phyloP scores from a whole-genome alignment of 2,329 filamentous ascomycete genomes.

The Stachybotrys chartarum region DNA sequence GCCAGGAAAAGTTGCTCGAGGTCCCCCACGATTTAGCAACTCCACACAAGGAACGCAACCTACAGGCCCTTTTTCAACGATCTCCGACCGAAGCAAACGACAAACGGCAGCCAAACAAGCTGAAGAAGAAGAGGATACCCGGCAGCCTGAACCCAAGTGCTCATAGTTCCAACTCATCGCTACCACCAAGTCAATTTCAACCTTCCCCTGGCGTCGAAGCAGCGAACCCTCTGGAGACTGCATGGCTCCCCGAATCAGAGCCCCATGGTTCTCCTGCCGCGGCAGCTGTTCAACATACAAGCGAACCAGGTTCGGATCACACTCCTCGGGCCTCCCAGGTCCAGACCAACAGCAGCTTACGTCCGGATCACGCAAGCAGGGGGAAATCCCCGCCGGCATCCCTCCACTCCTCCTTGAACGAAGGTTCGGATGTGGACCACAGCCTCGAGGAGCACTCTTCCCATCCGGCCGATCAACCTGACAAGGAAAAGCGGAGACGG shows the following conservation, averaged over 20 bases:
- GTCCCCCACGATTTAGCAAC: slow-evolving; percentile 37
- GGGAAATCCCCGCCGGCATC: slow-evolving; percentile 71
- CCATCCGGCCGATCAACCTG: slow-evolving; percentile 35
- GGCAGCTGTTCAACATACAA: slow-evolving; percentile 11
- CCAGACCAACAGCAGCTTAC: slow-evolving; percentile 31
- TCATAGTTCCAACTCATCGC: slow-evolving; percentile 79
- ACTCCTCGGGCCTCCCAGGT: slow-evolving; percentile 41
- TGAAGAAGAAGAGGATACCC: slow-evolving; percentile 78
- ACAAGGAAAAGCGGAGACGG: slow-evolving; percentile 63
- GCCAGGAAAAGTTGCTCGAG: slow-evolving; percentile 41
- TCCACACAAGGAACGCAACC: slow-evolving; percentile 57
- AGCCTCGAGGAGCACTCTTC: slow-evolving; percentile 47
- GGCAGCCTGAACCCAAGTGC: slow-evolving; percentile 77
- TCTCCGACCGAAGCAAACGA: slow-evolving; percentile 54
- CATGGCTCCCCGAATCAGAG: slow-evolving; percentile 11
- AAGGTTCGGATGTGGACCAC: slow-evolving; percentile 74
- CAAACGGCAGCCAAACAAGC: slow-evolving; percentile 75
- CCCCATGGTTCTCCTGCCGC: slow-evolving; percentile 3
- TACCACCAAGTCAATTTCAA: slow-evolving; percentile 38
- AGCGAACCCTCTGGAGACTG: slow-evolving; percentile 37
- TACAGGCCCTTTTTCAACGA: slow-evolving; percentile 65
- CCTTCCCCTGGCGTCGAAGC: slow-evolving; percentile 39
- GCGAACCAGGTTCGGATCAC: slow-evolving; percentile 33
- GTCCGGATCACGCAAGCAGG: slow-evolving; percentile 45
- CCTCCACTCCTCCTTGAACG: slow-evolving; percentile 69